Conservation (phyloP, 768 basidiomycete genomes). For the Podaxis sp. region DNA sequence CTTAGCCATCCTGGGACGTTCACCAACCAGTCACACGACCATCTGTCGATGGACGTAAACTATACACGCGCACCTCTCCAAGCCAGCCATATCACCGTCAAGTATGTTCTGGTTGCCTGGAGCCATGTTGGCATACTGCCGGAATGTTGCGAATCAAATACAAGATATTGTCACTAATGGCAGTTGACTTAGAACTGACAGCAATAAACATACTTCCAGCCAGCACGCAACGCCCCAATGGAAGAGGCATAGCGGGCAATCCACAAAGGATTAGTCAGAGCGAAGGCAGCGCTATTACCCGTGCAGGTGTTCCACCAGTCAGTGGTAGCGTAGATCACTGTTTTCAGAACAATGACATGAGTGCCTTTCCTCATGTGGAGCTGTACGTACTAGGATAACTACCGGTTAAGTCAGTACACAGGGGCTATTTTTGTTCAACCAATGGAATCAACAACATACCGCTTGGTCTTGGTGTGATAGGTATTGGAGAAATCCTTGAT, state of each 20-base stretch:
- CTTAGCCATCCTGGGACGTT: not conserved
- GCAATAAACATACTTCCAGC: conserved; percentile 34
- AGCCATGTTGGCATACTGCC: conserved; percentile 54
- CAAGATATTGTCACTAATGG: not conserved
- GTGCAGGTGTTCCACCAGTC: conserved; percentile 70
- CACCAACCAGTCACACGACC: not conserved
- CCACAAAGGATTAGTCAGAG: conserved; percentile 51
- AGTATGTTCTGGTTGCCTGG: conserved; percentile 56
- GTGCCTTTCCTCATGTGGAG: not conserved
- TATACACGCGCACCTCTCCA: conserved; percentile 1
- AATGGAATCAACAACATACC: conserved; percentile 25
- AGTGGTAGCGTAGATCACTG: conserved; percentile 46
- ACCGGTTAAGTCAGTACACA: not conserved
- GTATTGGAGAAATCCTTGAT: conserved; percentile 58
- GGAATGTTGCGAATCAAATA: conserved; percentile 46
- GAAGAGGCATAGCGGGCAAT: conserved; percentile 48
- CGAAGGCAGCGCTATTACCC: conserved; percentile 50
- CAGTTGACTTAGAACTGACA: not conserved
- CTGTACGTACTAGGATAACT: not conserved
- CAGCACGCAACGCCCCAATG: conserved; percentile 53
- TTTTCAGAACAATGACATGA: not conserved
- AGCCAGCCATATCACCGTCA: conserved; percentile 33
- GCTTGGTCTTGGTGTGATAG: conserved; percentile 42
- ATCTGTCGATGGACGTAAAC: not conserved
- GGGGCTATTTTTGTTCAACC: not conserved